These are phyloP conservation scores for Hamamelis virginiana DNA, from an alignment of 164 flowering plant species.

Conservation along the genomic window DNA sequence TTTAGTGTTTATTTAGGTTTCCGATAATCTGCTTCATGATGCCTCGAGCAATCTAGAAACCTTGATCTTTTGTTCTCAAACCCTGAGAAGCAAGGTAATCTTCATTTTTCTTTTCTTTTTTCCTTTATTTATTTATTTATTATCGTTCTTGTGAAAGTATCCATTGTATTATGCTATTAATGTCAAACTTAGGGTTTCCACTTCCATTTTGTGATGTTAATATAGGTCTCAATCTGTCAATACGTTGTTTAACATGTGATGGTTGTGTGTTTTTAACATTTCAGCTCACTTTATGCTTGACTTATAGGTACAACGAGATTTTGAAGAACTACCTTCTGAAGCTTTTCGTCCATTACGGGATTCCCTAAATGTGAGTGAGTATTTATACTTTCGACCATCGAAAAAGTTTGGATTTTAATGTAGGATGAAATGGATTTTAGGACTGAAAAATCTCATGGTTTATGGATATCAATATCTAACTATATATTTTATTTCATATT, in stretches of 20 bases:
- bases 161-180: not conserved
- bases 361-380: conserved; percentile 74
- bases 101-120: not conserved
- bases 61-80: conserved; percentile 90
- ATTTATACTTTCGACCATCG: not conserved
- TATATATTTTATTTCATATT: too few relatives aligned
- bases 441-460: too few relatives aligned
- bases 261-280: not conserved
- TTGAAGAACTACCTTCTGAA: conserved; percentile 95
- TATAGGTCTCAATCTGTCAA: not conserved
- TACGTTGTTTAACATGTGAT: conserved; percentile 2
- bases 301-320: conserved; percentile 87
- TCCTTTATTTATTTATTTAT: not conserved
- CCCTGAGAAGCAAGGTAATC: conserved; percentile 93
- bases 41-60: conserved; percentile 86
- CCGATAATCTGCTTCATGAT: conserved; percentile 97
- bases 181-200: not conserved
- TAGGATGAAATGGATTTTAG: too few relatives aligned
- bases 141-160: not conserved
- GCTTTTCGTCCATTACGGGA: conserved; percentile 92
- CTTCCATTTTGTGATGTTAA: not conserved
- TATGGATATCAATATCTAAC: too few relatives aligned
- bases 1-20: conserved; percentile 49
- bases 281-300: conserved; percentile 6
- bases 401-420: too few relatives aligned